Conservation (phyloP, 108 stramenopile species). For the Nannochloropsis gaditana region DNA sequence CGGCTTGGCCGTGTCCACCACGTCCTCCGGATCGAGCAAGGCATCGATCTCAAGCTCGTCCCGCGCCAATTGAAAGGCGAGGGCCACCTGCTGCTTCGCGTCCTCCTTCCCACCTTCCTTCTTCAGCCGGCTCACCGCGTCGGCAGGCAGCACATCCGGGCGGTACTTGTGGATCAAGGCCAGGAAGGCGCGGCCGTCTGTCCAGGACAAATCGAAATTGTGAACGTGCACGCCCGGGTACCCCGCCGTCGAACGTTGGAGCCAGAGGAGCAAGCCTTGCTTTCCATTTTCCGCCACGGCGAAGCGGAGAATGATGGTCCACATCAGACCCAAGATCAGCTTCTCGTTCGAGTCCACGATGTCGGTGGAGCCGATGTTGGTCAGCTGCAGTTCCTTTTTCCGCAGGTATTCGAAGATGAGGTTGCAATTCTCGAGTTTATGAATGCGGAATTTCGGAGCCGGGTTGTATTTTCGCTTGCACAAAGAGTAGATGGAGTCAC, state of each 20-base stretch:
- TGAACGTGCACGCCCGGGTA: constrained; percentile 41
- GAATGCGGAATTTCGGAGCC: constrained; percentile 41
- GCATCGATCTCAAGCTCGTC: constrained; percentile 37
- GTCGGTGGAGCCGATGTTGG: constrained; percentile 47
- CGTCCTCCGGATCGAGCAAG: constrained; percentile 46
- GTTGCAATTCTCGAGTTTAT: constrained; percentile 42
- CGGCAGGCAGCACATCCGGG: constrained; percentile 34
- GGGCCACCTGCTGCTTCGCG: constrained; percentile 26
- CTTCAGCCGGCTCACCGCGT: not conserved
- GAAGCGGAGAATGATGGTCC: constrained; percentile 51
- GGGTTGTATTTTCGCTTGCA: constrained; percentile 30
- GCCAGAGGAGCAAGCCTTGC: constrained; percentile 48
- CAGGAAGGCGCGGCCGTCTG: constrained; percentile 41
- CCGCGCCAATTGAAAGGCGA: not conserved
- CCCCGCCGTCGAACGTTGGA: constrained; percentile 35
- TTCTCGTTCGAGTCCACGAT: constrained; percentile 37
- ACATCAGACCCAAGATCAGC: constrained; percentile 45
- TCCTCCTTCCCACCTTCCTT: constrained; percentile 14
- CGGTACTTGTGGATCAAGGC: constrained; percentile 45
- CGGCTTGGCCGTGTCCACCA: constrained; percentile 31
- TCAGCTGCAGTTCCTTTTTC: constrained; percentile 35
- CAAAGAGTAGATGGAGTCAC: constrained; percentile 30
- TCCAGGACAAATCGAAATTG: constrained; percentile 42
- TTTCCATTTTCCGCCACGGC: constrained; percentile 46
- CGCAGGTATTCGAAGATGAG: constrained; percentile 34